phyloP scores from a whole-genome alignment of 805 yeast genomes.

The Cyberlindnera maritima region DNA sequence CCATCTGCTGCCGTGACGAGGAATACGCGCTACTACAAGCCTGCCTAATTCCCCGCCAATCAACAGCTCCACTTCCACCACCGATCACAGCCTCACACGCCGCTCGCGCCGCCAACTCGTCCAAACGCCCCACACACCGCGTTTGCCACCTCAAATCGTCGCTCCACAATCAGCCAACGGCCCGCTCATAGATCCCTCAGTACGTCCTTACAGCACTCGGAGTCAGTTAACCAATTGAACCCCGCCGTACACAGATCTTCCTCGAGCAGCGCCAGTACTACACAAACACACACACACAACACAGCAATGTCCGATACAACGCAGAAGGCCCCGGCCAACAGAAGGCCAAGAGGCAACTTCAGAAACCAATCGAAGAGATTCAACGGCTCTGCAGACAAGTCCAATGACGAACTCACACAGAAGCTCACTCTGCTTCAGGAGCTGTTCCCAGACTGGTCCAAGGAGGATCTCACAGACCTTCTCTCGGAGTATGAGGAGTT shows the following conservation, averaged over 20 bases:
- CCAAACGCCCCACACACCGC: not conserved
- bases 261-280: not conserved
- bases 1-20: not conserved
- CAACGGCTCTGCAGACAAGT: conserved; percentile 19
- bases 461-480: conserved; percentile 75
- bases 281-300: conserved; percentile 3
- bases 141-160: not conserved
- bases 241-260: not conserved
- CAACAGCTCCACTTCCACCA: not conserved
- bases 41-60: not conserved
- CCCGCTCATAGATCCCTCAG: conserved; percentile 3
- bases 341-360: conserved; percentile 32
- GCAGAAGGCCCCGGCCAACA: conserved; percentile 16
- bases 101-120: no score
- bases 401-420: conserved; percentile 32
- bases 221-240: not conserved
- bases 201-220: not conserved
- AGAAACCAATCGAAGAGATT: conserved; percentile 47
- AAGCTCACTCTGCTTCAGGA: conserved; percentile 64
- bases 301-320: conserved; percentile 18
- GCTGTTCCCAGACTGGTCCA: conserved; percentile 93
- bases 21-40: not conserved
- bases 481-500: conserved; percentile 76
- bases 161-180: not conserved
- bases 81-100: not conserved